phyloP scores from a whole-genome alignment of 2,329 filamentous ascomycete genomes.

The Ascomycota sp. region DNA sequence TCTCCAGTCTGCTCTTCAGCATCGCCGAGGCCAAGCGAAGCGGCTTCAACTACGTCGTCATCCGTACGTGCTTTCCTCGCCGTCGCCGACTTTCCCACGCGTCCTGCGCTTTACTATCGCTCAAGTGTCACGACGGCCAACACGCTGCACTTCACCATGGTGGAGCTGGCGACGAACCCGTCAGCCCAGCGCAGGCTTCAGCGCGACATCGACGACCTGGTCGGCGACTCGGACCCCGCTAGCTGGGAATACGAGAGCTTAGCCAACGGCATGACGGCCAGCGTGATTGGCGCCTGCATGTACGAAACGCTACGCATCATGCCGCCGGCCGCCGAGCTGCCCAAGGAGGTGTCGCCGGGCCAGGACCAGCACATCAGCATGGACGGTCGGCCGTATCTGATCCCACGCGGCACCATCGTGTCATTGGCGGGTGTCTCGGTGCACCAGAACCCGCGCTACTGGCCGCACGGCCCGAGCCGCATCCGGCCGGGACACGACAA shows the following conservation, averaged over 20 bases:
- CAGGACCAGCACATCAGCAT: conserved; percentile 36
- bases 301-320: conserved; percentile 59
- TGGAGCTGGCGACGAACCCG: conserved; percentile 47
- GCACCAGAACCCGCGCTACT: conserved; percentile 52
- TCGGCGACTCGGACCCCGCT: conserved; percentile 34
- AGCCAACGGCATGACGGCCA: conserved; percentile 44
- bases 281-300: conserved; percentile 54
- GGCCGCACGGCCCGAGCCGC: conserved; percentile 34
- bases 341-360: conserved; percentile 36
- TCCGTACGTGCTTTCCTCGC: conserved; percentile 31
- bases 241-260: conserved; percentile 53
- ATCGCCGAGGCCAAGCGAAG: conserved; percentile 27
- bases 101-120: too few species aligned
- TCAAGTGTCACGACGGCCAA: conserved; percentile 71
- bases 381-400: conserved; percentile 32
- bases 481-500: conserved; percentile 27
- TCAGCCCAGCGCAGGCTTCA: conserved; percentile 45
- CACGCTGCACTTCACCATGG: conserved; percentile 47
- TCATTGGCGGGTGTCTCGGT: conserved; percentile 32
- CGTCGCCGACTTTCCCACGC: conserved; percentile 61
- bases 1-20: conserved; percentile 19
- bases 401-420: conserved; percentile 37
- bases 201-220: conserved; percentile 43
- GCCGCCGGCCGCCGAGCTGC: conserved; percentile 51
- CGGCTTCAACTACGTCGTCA: conserved; percentile 30